phyloP scores from a whole-genome alignment of 495 filamentous ascomycete genomes.

The Xylaria palmicola region DNA sequence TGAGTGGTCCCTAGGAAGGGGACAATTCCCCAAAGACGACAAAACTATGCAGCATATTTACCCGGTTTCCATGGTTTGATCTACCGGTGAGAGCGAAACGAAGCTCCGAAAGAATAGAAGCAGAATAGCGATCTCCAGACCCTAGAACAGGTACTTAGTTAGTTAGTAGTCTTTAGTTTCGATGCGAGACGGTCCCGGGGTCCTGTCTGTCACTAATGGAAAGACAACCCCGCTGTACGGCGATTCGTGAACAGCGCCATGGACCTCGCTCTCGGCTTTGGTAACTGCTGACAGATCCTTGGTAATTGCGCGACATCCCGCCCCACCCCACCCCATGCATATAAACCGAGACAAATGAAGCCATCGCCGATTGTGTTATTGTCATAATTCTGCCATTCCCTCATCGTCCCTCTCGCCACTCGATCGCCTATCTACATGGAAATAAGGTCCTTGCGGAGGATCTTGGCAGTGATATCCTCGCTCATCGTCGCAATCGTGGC shows the following conservation, averaged over 20 bases:
- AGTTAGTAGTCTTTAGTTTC: too few relatives aligned
- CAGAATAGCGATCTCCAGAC: too few relatives aligned
- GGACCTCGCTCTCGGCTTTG: background rate
- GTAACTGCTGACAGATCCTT: constrained; percentile 28
- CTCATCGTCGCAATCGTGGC: constrained; percentile 27
- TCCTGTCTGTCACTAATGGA: background rate
- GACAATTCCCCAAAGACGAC: too few relatives aligned
- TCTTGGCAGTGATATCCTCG: constrained; percentile 20
- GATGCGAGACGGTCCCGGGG: background rate
- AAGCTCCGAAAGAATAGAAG: too few relatives aligned
- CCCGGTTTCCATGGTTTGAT: too few relatives aligned
- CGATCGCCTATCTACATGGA: background rate
- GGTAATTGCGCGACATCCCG: constrained; percentile 25
- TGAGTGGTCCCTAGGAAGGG: too few relatives aligned
- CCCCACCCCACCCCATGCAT: background rate
- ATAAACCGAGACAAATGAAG: constrained; percentile 1
- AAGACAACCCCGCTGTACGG: background rate
- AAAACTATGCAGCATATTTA: too few relatives aligned
- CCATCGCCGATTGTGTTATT: background rate
- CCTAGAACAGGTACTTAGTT: too few relatives aligned
- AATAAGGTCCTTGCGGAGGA: background rate
- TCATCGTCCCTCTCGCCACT: background rate
- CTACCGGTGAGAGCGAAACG: too few relatives aligned
- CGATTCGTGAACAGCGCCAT: too few relatives aligned
- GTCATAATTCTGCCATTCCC: background rate